phyloP scores from a whole-genome alignment of 2,329 filamentous ascomycete species.

The Plectosphaerella cucumerina region DNA sequence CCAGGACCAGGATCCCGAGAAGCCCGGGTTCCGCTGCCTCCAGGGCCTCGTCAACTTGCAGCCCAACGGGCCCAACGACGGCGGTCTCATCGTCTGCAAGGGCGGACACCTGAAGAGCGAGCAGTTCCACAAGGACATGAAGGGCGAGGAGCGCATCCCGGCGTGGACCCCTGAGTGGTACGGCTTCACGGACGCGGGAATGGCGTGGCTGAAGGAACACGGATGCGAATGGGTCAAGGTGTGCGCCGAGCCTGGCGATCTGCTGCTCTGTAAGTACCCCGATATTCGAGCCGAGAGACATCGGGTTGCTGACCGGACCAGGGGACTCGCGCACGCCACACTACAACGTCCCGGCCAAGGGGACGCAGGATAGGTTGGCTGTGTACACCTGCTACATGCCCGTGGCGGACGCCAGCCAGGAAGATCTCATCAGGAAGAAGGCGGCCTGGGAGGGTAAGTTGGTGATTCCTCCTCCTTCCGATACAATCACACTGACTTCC shows the following conservation, averaged over 20 bases:
- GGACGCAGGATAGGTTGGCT: conserved; percentile 22
- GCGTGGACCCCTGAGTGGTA: conserved; percentile 29
- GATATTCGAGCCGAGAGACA: neutral
- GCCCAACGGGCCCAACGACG: conserved; percentile 27
- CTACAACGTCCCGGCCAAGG: conserved; percentile 33
- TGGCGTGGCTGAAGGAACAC: conserved; percentile 29
- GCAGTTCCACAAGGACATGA: conserved; percentile 28
- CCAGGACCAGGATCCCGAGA: conserved; percentile 38
- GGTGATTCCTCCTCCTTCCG: neutral
- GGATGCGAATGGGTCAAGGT: conserved; percentile 30
- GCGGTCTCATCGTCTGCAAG: conserved; percentile 27
- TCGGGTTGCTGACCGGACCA: conserved; percentile 18
- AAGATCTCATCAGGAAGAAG: conserved; percentile 36
- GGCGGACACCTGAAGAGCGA: conserved; percentile 22
- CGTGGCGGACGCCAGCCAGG: conserved; percentile 30
- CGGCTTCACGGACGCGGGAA: conserved; percentile 27
- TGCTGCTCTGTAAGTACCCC: conserved; percentile 28
- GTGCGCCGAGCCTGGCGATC: conserved; percentile 35
- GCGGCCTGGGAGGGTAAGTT: conserved; percentile 28
- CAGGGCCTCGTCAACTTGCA: conserved; percentile 45
- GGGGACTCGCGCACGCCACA: conserved; percentile 42
- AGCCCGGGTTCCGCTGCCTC: conserved; percentile 43
- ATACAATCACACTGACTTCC: too few relatives aligned
- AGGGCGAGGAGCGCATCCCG: conserved; percentile 27
- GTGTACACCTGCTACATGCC: conserved; percentile 38